Percentiles rank a stretch among this genome's conserved stretches.
These are phyloP conservation scores for Stylosanthes scabra DNA, from an alignment of 331 rosid genomes.

Conservation along the genomic window DNA sequence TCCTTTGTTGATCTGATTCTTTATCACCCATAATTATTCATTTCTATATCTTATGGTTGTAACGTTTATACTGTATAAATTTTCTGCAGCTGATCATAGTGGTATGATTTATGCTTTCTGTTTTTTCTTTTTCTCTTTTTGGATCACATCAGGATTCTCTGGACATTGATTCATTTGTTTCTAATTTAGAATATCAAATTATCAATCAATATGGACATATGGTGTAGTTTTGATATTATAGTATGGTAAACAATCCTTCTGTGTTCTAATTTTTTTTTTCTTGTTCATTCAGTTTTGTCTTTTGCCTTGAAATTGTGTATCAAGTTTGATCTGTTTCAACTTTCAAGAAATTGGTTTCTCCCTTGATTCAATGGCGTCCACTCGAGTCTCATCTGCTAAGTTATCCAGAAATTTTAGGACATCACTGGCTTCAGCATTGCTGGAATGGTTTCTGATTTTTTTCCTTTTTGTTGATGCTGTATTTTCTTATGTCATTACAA, in stretches of 20 bases:
- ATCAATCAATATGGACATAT: conserved; percentile 40
- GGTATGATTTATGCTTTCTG: conserved; percentile 30
- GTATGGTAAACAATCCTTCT: conserved; percentile 19
- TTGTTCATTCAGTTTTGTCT: conserved; percentile 30
- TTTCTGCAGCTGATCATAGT: conserved; percentile 2
- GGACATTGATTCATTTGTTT: conserved; percentile 13
- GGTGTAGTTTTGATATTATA: conserved; percentile 30
- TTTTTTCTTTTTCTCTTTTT: conserved; percentile 11
- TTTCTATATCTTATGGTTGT: not conserved
- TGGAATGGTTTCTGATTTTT: conserved; percentile 80
- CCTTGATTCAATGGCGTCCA: conserved; percentile 49
- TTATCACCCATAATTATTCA: not conserved
- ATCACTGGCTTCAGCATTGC: conserved; percentile 68
- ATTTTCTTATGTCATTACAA: conserved; percentile 71
- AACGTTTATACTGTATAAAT: conserved; percentile 30
- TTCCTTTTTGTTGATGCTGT: conserved; percentile 67
- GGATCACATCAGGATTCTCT: conserved; percentile 14
- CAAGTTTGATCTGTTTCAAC: conserved; percentile 41
- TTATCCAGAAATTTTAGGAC: conserved; percentile 34
- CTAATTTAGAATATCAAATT: conserved; percentile 17
- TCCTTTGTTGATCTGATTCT: not conserved
- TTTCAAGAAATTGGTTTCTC: conserved; percentile 37
- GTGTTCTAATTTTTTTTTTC: not conserved
- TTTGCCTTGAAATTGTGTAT: conserved; percentile 39
- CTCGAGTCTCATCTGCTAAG: conserved; percentile 45